Conservation (phyloP, 352 stramenopile species). For the Phytophthora hybrid region DNA sequence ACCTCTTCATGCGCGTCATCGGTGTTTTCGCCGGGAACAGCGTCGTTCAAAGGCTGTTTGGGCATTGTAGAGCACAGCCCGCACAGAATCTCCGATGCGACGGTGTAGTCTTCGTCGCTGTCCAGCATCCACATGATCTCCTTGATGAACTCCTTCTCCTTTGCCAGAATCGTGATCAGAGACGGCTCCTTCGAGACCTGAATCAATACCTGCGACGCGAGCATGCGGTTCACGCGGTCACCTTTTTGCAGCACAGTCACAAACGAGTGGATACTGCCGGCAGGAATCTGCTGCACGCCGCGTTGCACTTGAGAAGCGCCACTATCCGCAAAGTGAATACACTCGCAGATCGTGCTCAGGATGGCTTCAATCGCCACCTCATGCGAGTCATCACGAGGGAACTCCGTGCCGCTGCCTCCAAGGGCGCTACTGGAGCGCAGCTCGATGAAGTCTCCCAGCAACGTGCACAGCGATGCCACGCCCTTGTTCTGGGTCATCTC, state of each 20-base stretch:
- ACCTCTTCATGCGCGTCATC: slow-evolving; percentile 52
- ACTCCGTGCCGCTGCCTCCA: slow-evolving; percentile 26
- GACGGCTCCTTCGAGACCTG: slow-evolving; percentile 68
- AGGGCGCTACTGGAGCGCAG: slow-evolving; percentile 46
- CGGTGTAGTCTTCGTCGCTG: slow-evolving; percentile 71
- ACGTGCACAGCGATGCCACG: slow-evolving; percentile 56
- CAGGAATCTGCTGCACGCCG: slow-evolving; percentile 61
- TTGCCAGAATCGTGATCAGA: slow-evolving; percentile 58
- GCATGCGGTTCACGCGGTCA: slow-evolving; percentile 70
- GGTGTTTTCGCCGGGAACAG: slow-evolving; percentile 13
- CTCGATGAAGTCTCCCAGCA: slow-evolving; percentile 69
- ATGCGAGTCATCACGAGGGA: slow-evolving; percentile 58
- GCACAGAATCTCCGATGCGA: slow-evolving; percentile 80
- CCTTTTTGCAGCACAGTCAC: slow-evolving; percentile 68
- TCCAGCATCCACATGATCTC: slow-evolving; percentile 81
- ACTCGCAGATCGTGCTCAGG: slow-evolving; percentile 80
- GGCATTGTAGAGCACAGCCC: slow-evolving; percentile 66
- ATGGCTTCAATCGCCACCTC: slow-evolving; percentile 79
- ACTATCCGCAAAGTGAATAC: slow-evolving; percentile 65
- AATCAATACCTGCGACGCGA: slow-evolving; percentile 77
- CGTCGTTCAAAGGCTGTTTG: slow-evolving; percentile 31
- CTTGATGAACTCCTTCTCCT: slow-evolving; percentile 69
- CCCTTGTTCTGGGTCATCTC: slow-evolving; percentile 69
- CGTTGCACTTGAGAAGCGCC: slow-evolving; percentile 42
- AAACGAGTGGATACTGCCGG: slow-evolving; percentile 65